Evolutionary conservation across 176 grass and related monocot genomes (phyloP), one percentile per base, ranked within the genome.

Genomic region (Hordeum marinum): DNA sequence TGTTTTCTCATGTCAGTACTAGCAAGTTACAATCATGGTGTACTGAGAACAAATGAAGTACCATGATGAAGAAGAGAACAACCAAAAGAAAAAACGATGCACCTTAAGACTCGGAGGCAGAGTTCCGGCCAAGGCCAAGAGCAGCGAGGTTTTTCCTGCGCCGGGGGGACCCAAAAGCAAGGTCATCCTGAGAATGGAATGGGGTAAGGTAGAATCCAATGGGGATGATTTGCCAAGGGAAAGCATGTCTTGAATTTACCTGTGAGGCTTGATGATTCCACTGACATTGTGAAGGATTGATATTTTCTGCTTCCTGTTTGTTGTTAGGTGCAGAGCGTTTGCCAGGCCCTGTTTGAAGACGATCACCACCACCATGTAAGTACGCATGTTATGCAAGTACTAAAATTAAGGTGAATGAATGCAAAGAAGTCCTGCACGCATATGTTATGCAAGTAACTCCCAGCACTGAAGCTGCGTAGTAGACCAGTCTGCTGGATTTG

Each of bases 111-210:
- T 68, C 11, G 87, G 85, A 50, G 88, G 75, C 20, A 90, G 88
- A 46, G 90, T 87, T 87, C 92, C 94, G 4, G 94, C 94, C 66
- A 97, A 76, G 58, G 94, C 88, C 76, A 92, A 57, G 9, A 97
- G 66, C 62, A 97, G 70, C 0, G 92, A 94, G 14, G 92, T 92
- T 87, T 97, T 97, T 8, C 94, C 94, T 4, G 94, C 59, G 0
- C 92, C 90, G 7, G 94, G 94, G 31, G 94, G 92, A 27, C 94
- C 92, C 80, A 97, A 40, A 15, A 97, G 94, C 83, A 97, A 72
- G 18, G 92, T 94, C 92, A 97, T 94, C 81, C 94, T 97, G 35
- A 59, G 80, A 41, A 68, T 70, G 68, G 29, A 6, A 4, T n/a
- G 11, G 7, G 4, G 3, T 80, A 43, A 76, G 64, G 9, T 29